phyloP scores from a whole-genome alignment of 495 filamentous ascomycete species.

The Polyplosphaeria fusca region DNA sequence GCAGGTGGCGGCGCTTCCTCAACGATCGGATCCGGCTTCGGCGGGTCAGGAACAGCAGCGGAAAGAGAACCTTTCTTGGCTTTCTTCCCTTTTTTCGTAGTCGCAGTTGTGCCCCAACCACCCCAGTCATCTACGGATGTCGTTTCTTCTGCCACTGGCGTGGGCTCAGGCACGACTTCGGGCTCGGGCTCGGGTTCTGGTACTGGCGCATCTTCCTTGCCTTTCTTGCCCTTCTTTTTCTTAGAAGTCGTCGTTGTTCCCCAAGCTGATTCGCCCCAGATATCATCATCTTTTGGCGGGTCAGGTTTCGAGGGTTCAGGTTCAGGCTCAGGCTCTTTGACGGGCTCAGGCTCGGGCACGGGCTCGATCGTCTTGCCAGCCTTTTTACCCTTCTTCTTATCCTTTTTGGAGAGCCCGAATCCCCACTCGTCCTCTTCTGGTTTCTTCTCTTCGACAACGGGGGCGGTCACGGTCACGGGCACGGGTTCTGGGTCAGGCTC shows the following conservation, averaged over 20 bases:
- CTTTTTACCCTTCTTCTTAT: conserved; percentile 19
- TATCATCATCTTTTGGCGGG: conserved; percentile 25
- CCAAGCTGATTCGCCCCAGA: conserved; percentile 22
- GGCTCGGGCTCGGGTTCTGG: conserved; percentile 19
- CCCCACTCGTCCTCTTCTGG: conserved; percentile 5
- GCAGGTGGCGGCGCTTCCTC: conserved; percentile 11
- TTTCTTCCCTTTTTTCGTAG: conserved; percentile 30
- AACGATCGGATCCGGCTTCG: conserved; percentile 19
- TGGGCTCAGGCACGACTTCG: conserved; percentile 1
- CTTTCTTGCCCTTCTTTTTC: conserved; percentile 27
- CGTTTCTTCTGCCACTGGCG: conserved; percentile 43
- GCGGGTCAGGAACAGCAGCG: conserved; percentile 18
- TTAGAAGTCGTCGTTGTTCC: conserved; percentile 23
- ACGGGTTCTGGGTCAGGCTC: conserved; percentile 29
- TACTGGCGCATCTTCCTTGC: conserved; percentile 13
- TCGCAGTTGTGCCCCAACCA: neutral
- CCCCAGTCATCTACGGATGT: conserved; percentile 9
- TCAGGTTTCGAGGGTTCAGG: conserved; percentile 8
- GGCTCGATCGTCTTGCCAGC: conserved; percentile 1
- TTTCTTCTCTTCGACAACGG: conserved; percentile 32
- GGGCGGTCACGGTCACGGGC: conserved; percentile 45
- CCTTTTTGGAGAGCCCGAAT: conserved; percentile 3
- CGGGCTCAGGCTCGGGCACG: conserved; percentile 26
- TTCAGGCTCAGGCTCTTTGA: conserved; percentile 33
- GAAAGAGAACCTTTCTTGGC: conserved; percentile 32